Percentiles rank a stretch among this genome's conserved stretches.
Evolutionary conservation across 139 green algal genomes (phyloP).

Genomic region (Spirogloea muscicola): DNA sequence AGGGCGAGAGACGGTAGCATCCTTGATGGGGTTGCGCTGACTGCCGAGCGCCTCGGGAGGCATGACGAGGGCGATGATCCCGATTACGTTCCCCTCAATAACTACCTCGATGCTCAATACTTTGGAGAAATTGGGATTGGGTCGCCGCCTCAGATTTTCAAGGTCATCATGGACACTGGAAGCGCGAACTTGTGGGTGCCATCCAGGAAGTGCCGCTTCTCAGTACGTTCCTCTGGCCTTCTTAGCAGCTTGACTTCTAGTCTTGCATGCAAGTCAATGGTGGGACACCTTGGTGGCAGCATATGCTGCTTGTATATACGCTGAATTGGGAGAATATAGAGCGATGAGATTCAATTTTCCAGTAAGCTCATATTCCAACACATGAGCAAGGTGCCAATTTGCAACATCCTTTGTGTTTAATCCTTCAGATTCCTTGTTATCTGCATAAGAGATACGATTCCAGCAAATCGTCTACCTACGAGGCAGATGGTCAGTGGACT

Average conservation of each 20-base stretch:
- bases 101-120: slow-evolving; percentile 71
- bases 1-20: too few species aligned
- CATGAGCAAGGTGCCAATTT: too few species aligned
- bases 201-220: slow-evolving; percentile 73
- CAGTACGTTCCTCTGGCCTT: slow-evolving; percentile 10
- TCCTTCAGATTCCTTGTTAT: slow-evolving; percentile 75
- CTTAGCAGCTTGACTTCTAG: too few species aligned
- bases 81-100: slow-evolving; percentile 41
- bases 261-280: too few species aligned
- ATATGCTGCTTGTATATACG: too few species aligned
- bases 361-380: too few species aligned
- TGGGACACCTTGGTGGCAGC: too few species aligned
- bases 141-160: slow-evolving; percentile 83
- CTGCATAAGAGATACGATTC: slow-evolving; percentile 78
- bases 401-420: slow-evolving; percentile 48
- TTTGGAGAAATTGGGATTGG: slow-evolving; percentile 90
- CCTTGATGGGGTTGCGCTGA: too few species aligned
- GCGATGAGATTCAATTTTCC: too few species aligned
- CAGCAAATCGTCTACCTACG: slow-evolving; percentile 67
- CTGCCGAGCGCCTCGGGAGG: too few species aligned
- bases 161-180: slow-evolving; percentile 90
- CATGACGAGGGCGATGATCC: slow-evolving; percentile 13
- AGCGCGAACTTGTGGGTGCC: slow-evolving; percentile 93
- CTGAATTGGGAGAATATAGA: too few species aligned
- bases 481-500: slow-evolving; percentile 40